These are phyloP conservation scores for Vaccinium vitisidaea DNA, from an alignment of 148 eudicot genomes.

Conservation along the genomic window DNA sequence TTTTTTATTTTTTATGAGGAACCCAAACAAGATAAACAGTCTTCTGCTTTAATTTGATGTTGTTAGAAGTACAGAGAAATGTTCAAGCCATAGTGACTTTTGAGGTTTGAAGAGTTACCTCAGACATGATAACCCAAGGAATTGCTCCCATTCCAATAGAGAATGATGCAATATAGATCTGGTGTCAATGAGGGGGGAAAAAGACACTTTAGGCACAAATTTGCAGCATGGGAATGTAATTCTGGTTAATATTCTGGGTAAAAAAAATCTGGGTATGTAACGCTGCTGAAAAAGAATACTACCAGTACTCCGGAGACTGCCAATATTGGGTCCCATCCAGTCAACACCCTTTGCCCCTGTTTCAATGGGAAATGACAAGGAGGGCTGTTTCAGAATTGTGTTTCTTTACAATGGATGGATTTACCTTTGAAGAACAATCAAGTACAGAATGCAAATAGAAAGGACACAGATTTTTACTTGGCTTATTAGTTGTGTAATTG, in stretches of 20 bases:
- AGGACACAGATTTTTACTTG: too few relatives aligned
- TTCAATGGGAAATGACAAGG: background rate
- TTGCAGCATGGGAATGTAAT: background rate
- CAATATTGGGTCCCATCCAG: slow-evolving; percentile 54
- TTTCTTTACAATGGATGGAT: too few relatives aligned
- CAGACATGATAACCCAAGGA: slow-evolving; percentile 95
- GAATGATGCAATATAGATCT: slow-evolving; percentile 63
- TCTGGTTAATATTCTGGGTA: too few relatives aligned
- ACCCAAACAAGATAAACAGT: background rate
- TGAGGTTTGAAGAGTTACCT: slow-evolving; percentile 37
- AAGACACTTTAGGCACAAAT: background rate
- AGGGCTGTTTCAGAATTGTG: too few relatives aligned
- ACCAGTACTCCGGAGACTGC: slow-evolving; percentile 84
- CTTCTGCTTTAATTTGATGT: background rate
- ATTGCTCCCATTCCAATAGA: slow-evolving; percentile 85
- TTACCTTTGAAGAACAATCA: too few relatives aligned
- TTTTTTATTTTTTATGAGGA: background rate
- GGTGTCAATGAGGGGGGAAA: background rate
- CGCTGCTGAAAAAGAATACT: too few relatives aligned
- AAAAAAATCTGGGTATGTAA: too few relatives aligned
- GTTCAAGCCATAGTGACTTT: background rate
- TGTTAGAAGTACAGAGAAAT: background rate
- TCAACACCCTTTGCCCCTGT: slow-evolving; percentile 50
- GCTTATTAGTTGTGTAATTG: too few relatives aligned
- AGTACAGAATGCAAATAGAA: too few relatives aligned